Percentiles rank a stretch among this genome's conserved stretches.
These are phyloP conservation scores for Candida odintsovae DNA, from an alignment of 805 yeast genomes.

Conservation along the genomic window DNA sequence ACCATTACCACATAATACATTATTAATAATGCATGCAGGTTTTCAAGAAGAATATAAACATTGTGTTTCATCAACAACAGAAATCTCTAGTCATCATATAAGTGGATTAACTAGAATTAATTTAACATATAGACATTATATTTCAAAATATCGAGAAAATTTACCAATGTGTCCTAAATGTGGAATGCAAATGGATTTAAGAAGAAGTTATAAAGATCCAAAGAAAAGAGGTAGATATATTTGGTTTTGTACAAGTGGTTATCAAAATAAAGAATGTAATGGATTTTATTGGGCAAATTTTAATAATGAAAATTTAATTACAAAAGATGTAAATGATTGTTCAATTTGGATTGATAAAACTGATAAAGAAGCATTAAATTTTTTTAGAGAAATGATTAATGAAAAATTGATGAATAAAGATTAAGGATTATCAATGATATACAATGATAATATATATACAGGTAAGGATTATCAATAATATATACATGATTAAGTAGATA, in stretches of 20 bases:
- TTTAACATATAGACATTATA: conserved; percentile 58
- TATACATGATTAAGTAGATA: no score
- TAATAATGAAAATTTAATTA: conserved; percentile 26
- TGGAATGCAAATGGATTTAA: conserved; percentile 39
- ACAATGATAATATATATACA: no score
- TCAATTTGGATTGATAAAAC: conserved; percentile 43
- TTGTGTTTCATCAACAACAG: conserved; percentile 43
- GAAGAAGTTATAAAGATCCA: conserved; percentile 47
- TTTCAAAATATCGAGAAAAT: conserved; percentile 29
- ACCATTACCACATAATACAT: conserved; percentile 65
- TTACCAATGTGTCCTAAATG: conserved; percentile 41
- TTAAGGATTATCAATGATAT: not conserved
- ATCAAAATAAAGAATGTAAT: conserved; percentile 40
- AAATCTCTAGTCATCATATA: conserved; percentile 39
- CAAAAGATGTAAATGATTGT: conserved; percentile 28
- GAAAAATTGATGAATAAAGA: not conserved
- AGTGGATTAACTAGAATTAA: conserved; percentile 52
- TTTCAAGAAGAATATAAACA: conserved; percentile 76
- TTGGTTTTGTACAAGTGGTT: conserved; percentile 56
- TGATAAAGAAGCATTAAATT: conserved; percentile 27
- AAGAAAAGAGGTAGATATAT: conserved; percentile 50
- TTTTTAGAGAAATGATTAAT: conserved; percentile 11
- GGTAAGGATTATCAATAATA: no score
- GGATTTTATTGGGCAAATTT: conserved; percentile 49
- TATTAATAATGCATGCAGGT: conserved; percentile 71